Evolutionary conservation across 495 filamentous ascomycete genomes (phyloP).

Genomic region (Hypoxylon perforatum): DNA sequence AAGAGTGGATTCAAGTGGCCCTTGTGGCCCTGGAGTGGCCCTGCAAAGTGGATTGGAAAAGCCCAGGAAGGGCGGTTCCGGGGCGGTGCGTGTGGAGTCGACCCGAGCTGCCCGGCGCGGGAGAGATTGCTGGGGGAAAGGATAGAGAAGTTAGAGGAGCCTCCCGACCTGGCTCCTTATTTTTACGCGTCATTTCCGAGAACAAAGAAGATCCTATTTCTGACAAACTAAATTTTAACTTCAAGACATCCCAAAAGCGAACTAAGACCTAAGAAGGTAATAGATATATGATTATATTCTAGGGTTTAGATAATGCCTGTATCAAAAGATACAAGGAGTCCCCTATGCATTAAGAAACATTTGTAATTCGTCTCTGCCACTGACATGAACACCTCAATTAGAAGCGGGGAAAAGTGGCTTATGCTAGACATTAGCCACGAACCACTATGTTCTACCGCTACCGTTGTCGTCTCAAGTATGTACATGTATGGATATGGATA

Average conservation of each 20-base stretch:
- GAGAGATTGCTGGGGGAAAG: slow-evolving; percentile 20
- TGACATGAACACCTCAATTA: too few relatives aligned
- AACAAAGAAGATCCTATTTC: slow-evolving; percentile 21
- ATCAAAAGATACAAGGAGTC: too few relatives aligned
- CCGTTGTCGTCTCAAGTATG: too few relatives aligned
- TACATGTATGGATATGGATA: too few relatives aligned
- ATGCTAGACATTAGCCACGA: too few relatives aligned
- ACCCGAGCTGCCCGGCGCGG: slow-evolving; percentile 37
- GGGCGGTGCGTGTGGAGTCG: slow-evolving; percentile 38
- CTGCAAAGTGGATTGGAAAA: slow-evolving; percentile 4
- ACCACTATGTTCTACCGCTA: too few relatives aligned
- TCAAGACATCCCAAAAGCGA: background rate
- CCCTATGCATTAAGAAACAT: background rate
- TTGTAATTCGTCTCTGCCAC: too few relatives aligned
- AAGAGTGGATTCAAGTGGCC: slow-evolving; percentile 18
- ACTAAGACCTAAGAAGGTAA: too few relatives aligned
- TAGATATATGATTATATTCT: too few relatives aligned
- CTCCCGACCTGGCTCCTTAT: slow-evolving; percentile 28
- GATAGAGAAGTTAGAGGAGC: slow-evolving; percentile 14
- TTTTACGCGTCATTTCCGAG: slow-evolving; percentile 40
- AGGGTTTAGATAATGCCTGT: too few relatives aligned
- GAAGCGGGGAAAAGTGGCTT: too few relatives aligned
- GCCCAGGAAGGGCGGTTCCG: slow-evolving; percentile 33
- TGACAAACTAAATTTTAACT: slow-evolving; percentile 12
- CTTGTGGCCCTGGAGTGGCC: too few relatives aligned